phyloP scores from a whole-genome alignment of 257 asterid species.

The Orobanche coerulescens region DNA sequence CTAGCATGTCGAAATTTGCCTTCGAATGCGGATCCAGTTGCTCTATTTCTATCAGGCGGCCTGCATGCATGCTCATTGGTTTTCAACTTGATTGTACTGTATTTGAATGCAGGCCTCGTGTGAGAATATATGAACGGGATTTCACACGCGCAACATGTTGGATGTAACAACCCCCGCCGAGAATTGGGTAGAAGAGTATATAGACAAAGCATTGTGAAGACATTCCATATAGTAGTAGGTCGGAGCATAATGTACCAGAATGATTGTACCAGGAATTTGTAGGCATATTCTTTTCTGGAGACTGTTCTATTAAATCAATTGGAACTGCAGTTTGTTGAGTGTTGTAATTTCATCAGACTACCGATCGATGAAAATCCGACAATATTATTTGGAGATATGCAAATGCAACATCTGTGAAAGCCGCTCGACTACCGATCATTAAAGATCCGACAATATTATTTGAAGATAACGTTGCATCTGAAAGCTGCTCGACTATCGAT shows the following conservation, averaged over 20 bases:
- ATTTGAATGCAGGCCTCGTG: slow-evolving; percentile 3
- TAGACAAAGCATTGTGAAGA: slow-evolving; percentile 16
- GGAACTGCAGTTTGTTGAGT: slow-evolving; percentile 16
- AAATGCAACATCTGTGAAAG: too few species aligned
- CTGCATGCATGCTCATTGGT: background rate
- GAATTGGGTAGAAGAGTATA: background rate
- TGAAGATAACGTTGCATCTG: too few species aligned
- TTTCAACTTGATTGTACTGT: background rate
- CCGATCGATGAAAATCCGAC: too few species aligned
- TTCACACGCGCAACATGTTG: slow-evolving; percentile 1
- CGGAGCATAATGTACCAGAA: slow-evolving; percentile 33
- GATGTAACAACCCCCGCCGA: background rate
- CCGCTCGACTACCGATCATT: too few species aligned
- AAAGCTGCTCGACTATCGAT: too few species aligned
- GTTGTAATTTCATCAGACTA: too few species aligned
- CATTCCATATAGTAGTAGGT: slow-evolving; percentile 7
- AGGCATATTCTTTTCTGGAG: slow-evolving; percentile 13
- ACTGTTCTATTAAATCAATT: slow-evolving; percentile 12
- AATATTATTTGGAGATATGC: too few species aligned
- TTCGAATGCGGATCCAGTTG: background rate
- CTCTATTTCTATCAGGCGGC: background rate
- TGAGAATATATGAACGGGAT: slow-evolving; percentile 5
- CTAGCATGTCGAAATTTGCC: background rate
- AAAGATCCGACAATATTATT: too few species aligned
- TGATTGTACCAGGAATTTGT: slow-evolving; percentile 17